A percentile compares a stretch with the other conserved stretches of the same genome.
These are phyloP conservation scores for Aspergillus novofumigatus DNA, from an alignment of 2,329 filamentous ascomycete genomes.

Conservation along the genomic window DNA sequence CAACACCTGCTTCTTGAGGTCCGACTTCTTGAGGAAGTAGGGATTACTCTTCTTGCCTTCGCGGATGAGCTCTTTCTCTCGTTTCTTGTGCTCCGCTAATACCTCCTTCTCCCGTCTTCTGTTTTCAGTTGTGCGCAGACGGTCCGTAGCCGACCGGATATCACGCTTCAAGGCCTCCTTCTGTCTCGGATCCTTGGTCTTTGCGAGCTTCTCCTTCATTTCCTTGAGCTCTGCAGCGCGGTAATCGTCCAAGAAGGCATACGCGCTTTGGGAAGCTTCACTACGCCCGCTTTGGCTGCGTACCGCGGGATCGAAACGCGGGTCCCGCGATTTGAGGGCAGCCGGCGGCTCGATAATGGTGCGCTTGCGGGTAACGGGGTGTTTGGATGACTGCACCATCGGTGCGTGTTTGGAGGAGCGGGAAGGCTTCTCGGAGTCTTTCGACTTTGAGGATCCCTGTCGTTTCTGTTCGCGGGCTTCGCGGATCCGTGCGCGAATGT, in stretches of 20 bases:
- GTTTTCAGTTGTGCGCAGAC: conserved; percentile 64
- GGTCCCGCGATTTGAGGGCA: conserved; percentile 68
- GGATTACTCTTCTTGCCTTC: conserved; percentile 77
- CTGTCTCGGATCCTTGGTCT: conserved; percentile 59
- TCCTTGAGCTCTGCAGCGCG: conserved; percentile 75
- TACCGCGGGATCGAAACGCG: conserved; percentile 73
- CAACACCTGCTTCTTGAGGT: conserved; percentile 82
- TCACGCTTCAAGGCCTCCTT: conserved; percentile 69
- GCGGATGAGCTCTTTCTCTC: conserved; percentile 78
- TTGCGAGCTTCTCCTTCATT: conserved; percentile 64
- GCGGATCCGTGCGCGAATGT: conserved; percentile 37
- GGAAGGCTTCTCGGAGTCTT: conserved; percentile 22
- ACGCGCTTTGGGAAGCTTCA: conserved; percentile 63
- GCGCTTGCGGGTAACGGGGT: conserved; percentile 75
- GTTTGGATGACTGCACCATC: conserved; percentile 74
- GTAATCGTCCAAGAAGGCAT: conserved; percentile 85
- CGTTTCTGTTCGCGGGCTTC: conserved; percentile 42
- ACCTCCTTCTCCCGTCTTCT: conserved; percentile 69
- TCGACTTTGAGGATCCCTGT: conserved; percentile 24
- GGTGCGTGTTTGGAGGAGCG: conserved; percentile 85
- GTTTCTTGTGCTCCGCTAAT: conserved; percentile 68
- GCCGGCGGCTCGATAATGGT: conserved; percentile 59
- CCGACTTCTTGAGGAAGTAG: conserved; percentile 87
- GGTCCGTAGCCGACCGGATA: conserved; percentile 74
- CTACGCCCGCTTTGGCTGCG: conserved; percentile 31